These are phyloP conservation scores for Buxus sempervirens DNA, from an alignment of 164 flowering plant species.

Conservation along the genomic window DNA sequence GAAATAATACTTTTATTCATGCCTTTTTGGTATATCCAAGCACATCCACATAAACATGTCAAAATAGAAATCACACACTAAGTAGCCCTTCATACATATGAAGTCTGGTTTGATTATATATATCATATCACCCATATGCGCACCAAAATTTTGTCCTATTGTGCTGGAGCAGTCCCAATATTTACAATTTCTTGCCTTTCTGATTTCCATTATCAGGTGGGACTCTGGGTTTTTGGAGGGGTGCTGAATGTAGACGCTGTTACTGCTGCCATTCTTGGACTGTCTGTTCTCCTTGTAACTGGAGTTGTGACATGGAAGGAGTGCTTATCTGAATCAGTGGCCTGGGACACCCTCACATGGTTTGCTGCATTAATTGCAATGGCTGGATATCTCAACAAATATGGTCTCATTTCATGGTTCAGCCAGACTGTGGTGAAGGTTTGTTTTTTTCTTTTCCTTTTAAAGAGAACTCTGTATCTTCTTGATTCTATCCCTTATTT, in stretches of 20 bases:
- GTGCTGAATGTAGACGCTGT: constrained; percentile 78
- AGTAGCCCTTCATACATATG: neutral
- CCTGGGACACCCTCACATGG: constrained; percentile 98
- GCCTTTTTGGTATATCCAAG: too few species aligned
- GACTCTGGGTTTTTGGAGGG: constrained; percentile 92
- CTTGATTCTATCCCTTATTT: neutral
- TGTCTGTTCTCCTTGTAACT: constrained; percentile 76
- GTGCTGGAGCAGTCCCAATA: neutral
- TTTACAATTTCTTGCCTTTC: neutral
- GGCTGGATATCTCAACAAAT: constrained; percentile 96
- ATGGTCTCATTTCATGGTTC: constrained; percentile 92
- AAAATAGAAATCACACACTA: neutral
- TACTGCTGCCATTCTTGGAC: constrained; percentile 92
- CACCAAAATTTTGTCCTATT: neutral
- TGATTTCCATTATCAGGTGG: constrained; percentile 49
- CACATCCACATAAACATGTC: too few species aligned
- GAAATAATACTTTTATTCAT: too few species aligned
- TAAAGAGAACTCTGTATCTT: neutral
- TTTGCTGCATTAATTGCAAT: constrained; percentile 98
- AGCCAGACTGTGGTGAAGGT: constrained; percentile 92
- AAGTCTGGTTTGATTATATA: neutral
- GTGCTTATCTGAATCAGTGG: constrained; percentile 78
- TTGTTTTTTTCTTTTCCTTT: constrained; percentile 23
- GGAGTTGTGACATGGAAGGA: constrained; percentile 99
- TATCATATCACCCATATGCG: neutral